Conservation (phyloP, 163 green algal genomes). For the Scenedesmus sp. region DNA sequence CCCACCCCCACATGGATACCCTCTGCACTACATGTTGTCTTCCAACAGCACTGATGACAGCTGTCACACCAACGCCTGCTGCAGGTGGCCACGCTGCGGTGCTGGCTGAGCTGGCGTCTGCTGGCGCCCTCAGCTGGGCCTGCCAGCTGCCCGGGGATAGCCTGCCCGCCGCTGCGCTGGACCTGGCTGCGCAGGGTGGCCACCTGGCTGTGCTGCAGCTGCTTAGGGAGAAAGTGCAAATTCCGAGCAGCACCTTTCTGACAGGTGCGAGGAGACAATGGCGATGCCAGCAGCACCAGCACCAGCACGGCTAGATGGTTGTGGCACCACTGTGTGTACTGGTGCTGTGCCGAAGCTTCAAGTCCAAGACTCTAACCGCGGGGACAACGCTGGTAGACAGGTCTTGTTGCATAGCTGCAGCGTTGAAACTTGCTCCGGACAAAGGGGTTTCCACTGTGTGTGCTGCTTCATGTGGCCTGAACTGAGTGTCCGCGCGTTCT, state of each 20-base stretch:
- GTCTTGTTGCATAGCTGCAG: no score
- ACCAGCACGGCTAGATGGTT: background rate
- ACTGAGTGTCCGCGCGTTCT: no score
- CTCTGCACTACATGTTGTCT: no score
- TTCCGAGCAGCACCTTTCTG: conserved; percentile 14
- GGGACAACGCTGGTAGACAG: no score
- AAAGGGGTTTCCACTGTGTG: no score
- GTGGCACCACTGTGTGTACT: background rate
- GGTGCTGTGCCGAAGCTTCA: background rate
- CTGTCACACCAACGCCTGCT: conserved; percentile 17
- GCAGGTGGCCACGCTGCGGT: conserved; percentile 31
- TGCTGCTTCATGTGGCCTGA: no score
- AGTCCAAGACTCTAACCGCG: no score
- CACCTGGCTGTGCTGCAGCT: conserved; percentile 25
- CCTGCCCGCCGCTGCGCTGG: conserved; percentile 23
- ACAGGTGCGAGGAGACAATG: background rate
- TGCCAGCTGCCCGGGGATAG: conserved; percentile 29
- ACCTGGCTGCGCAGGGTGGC: conserved; percentile 38
- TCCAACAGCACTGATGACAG: background rate
- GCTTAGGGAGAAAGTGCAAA: background rate
- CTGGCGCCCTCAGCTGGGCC: conserved; percentile 23
- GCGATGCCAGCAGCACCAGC: background rate
- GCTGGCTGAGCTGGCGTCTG: conserved; percentile 18
- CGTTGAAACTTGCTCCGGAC: no score
- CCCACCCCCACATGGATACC: no score